These are phyloP conservation scores for Ustilago tritici DNA, from an alignment of 1,284 basidiomycete species.

Conservation along the genomic window DNA sequence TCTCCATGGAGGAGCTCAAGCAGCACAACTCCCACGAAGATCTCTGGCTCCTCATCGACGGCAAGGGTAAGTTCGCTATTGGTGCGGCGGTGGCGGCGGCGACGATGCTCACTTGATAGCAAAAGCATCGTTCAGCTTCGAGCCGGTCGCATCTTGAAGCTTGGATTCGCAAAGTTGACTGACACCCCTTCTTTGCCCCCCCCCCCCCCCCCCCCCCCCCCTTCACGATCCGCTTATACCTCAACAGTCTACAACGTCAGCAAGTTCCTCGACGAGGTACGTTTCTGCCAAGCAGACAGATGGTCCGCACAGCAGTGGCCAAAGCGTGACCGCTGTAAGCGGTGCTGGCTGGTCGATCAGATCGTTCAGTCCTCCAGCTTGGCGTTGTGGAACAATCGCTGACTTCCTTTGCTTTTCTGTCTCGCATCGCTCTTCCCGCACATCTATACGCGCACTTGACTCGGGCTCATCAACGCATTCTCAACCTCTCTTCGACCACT, in stretches of 20 bases:
- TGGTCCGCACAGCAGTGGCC: background rate
- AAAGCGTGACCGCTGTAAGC: background rate
- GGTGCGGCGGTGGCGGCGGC: background rate
- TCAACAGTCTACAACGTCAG: constrained; percentile 89
- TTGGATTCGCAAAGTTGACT: background rate
- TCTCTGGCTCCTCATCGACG: constrained; percentile 68
- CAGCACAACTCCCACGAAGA: constrained; percentile 64
- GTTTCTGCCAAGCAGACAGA: constrained; percentile 44
- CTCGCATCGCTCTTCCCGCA: background rate
- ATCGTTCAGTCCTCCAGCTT: background rate
- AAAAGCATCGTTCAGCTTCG: too few relatives aligned
- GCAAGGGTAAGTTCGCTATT: constrained; percentile 57
- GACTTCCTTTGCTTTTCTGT: background rate
- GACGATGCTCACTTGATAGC: background rate
- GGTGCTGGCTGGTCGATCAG: background rate
- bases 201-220: too few relatives aligned
- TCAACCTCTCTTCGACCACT: background rate
- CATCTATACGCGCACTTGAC: background rate
- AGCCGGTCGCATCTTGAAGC: background rate
- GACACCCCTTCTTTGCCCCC: background rate
- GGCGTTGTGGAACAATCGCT: background rate
- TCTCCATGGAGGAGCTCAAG: constrained; percentile 66
- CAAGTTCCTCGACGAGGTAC: constrained; percentile 94
- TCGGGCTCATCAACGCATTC: background rate
- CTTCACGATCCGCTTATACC: background rate